Percentiles rank a stretch among this genome's conserved stretches.
Evolutionary conservation across 2,329 filamentous ascomycete genomes (phyloP).

Genomic region (Botrytis aclada): DNA sequence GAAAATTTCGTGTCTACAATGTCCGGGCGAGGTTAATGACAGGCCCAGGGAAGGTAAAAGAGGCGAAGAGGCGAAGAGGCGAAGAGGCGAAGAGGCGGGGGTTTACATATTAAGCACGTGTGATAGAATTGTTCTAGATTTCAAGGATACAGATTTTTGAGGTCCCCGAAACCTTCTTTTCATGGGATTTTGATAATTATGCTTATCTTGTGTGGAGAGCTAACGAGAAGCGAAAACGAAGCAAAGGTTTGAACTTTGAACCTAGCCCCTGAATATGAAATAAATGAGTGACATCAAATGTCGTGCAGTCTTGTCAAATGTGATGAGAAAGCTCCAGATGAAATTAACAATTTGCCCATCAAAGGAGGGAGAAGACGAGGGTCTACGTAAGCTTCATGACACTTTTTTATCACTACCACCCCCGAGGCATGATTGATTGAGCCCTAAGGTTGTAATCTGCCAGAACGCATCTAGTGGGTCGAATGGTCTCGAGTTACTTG

Average conservation of each 20-base stretch:
- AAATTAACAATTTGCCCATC: background rate
- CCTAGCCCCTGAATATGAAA: background rate
- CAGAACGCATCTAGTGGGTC: background rate
- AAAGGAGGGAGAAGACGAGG: background rate
- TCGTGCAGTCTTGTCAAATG: constrained; percentile 8
- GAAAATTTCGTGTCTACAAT: constrained; percentile 1
- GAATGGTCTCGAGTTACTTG: background rate
- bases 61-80: background rate
- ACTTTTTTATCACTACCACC: background rate
- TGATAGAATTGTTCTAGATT: background rate
- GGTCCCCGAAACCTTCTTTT: background rate
- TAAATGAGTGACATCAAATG: background rate
- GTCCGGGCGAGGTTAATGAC: background rate
- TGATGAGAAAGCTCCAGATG: background rate
- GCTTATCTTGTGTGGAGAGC: background rate
- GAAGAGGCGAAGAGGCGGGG: too few relatives aligned
- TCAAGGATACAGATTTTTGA: background rate
- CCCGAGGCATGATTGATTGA: constrained; percentile 6
- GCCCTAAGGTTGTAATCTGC: background rate
- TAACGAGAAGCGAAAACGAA: background rate
- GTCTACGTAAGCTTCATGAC: constrained; percentile 9
- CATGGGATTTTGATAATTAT: background rate
- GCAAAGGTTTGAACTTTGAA: background rate
- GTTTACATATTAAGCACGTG: constrained; percentile 4
- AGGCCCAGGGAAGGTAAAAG: background rate